These are phyloP conservation scores for Globisporangium rhizosaccharum DNA, from an alignment of 352 stramenopile species.

Conservation along the genomic window DNA sequence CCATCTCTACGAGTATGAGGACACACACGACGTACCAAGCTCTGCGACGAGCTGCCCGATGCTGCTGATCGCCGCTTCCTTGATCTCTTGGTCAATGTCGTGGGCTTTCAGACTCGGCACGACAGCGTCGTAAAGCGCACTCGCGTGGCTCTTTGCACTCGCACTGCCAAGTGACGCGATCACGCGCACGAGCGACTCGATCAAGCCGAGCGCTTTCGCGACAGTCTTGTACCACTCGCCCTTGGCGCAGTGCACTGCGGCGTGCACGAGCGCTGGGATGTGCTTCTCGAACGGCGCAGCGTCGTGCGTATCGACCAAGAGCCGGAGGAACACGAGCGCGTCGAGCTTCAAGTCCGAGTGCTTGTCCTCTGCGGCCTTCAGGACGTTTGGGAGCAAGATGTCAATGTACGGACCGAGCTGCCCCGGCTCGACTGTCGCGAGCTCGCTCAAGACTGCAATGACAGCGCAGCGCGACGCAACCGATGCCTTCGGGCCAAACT, in stretches of 20 bases:
- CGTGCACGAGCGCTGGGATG: slow-evolving; percentile 74
- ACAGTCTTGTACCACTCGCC: slow-evolving; percentile 99
- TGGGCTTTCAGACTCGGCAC: slow-evolving; percentile 93
- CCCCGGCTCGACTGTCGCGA: slow-evolving; percentile 73
- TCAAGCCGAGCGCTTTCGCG: slow-evolving; percentile 91
- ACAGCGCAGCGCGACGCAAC: slow-evolving; percentile 76
- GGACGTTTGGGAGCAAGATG: slow-evolving; percentile 71
- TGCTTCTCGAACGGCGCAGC: slow-evolving; percentile 72
- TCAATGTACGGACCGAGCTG: slow-evolving; percentile 70
- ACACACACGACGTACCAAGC: slow-evolving; percentile 37
- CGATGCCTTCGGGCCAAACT: slow-evolving; percentile 74
- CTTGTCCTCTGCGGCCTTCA: slow-evolving; percentile 85
- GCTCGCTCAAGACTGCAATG: slow-evolving; percentile 78
- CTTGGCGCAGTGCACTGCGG: slow-evolving; percentile 86
- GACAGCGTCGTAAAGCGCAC: slow-evolving; percentile 89
- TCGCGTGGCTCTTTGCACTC: slow-evolving; percentile 52
- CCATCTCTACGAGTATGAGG: neutral
- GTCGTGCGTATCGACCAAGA: slow-evolving; percentile 91
- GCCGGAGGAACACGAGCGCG: slow-evolving; percentile 89
- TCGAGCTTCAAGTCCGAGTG: slow-evolving; percentile 96
- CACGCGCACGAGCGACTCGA: slow-evolving; percentile 87
- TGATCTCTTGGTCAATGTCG: slow-evolving; percentile 99
- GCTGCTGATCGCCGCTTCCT: slow-evolving; percentile 93
- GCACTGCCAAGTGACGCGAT: slow-evolving; percentile 40
- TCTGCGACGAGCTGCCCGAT: slow-evolving; percentile 86